Evolutionary conservation across 192 early-diverging fungal genomes (phyloP), one percentile per base, ranked within the genome.

Genomic region (Allomyces javanicus): DNA sequence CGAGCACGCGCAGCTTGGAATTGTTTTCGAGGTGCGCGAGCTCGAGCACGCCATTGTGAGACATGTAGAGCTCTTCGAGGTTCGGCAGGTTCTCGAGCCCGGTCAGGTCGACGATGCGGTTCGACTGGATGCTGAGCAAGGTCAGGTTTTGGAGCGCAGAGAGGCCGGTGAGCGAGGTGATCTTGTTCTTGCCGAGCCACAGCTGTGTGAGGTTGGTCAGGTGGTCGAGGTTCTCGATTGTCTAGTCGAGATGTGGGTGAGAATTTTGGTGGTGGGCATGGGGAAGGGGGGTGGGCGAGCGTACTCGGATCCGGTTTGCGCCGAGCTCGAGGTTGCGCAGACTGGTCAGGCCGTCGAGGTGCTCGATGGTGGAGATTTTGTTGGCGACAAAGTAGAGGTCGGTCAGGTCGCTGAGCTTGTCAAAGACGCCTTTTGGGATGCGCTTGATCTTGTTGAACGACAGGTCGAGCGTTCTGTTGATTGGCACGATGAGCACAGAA

Each of bases 171-270:
- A 97, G 78, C 67, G 80, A 79, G 4, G 79, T 76, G 44, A 99
- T 94, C 73, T 99, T 99, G 78, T 99, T 99, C 71, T 99, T 99
- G 58, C 96, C 96, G 26, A 99, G 76, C 83, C 90, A 99, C 10
- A 99, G 80, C 74, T 95, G 81, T 67, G 91, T 83, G 70, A 99
- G 75, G 65, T 85, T 86, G 22, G 84, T 81, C 65, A 99, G 74
- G 23, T 67, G 66, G 61, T 91, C 91, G 19, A 99, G 74, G 45
- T 89, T 87, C 65, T 89, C 87, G 64, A 98, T 94, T 17, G 65
- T 71, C 83, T 88, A 67, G n/a, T n/a, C 61, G 19, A 44, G 22
- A 17, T 12, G 4, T 23, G 5, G 27, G 21, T 7, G 25, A 2
- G 4, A 23, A 21, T 58, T 58, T 10, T 2, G 50, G 21, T 14